Percentiles rank a stretch among this genome's conserved stretches.
Evolutionary conservation across 2,329 filamentous ascomycete species (phyloP).

Genomic region (Eutypa lata): DNA sequence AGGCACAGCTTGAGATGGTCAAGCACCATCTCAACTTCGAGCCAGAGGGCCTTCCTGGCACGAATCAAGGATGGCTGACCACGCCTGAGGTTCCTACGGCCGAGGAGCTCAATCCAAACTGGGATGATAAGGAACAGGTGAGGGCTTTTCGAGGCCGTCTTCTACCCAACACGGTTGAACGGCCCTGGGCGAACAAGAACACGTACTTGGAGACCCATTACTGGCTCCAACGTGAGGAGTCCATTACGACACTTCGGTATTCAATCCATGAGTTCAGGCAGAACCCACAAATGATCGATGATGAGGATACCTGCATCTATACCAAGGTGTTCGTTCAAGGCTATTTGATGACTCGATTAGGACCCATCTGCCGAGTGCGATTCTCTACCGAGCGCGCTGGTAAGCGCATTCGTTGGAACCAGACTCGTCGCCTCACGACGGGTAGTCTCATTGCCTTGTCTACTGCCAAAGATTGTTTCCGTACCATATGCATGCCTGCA

Average conservation of each 20-base stretch:
- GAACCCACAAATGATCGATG: constrained; percentile 56
- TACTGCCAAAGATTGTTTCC: constrained; percentile 57
- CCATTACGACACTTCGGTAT: constrained; percentile 64
- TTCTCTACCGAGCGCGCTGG: constrained; percentile 67
- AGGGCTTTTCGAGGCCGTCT: constrained; percentile 34
- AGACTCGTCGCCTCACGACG: constrained; percentile 48
- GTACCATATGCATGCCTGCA: constrained; percentile 64
- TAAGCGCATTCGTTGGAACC: constrained; percentile 64
- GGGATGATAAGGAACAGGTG: constrained; percentile 14
- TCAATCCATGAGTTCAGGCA: constrained; percentile 57
- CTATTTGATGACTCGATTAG: constrained; percentile 59
- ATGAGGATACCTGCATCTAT: constrained; percentile 60
- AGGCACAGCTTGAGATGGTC: constrained; percentile 11
- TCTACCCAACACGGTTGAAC: constrained; percentile 50
- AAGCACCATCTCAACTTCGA: constrained; percentile 15
- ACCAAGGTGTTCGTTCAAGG: constrained; percentile 67
- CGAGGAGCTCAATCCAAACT: constrained; percentile 46
- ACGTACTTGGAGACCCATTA: constrained; percentile 74
- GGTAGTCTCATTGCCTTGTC: constrained; percentile 54
- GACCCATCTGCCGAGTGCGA: constrained; percentile 63
- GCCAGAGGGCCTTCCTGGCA: not conserved
- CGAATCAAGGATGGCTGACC: constrained; percentile 28
- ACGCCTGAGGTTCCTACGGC: constrained; percentile 54
- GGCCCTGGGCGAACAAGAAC: constrained; percentile 57
- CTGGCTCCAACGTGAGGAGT: constrained; percentile 71